Evolutionary conservation across 2,329 filamentous ascomycete species (phyloP), one percentile per base, ranked within the genome.

Genomic region (Stylonectria norvegica): DNA sequence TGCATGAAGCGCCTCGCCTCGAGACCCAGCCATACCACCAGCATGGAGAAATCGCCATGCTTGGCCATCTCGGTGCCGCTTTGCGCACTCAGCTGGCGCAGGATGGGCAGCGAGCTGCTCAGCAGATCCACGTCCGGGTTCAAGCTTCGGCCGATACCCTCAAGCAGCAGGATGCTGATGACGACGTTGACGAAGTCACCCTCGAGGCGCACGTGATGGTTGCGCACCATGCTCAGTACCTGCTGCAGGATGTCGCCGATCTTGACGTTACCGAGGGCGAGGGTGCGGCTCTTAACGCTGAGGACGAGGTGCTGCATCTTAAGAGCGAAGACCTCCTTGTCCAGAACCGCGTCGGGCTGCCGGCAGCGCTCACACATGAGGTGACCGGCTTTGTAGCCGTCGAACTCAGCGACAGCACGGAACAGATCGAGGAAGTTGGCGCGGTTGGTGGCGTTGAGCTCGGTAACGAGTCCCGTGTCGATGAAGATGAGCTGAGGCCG

Each of bases 151-250:
- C 93, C 93, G 57, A 97, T 98, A 5, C 93, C 93, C 62, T 98
- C 93, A 2, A 98, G 74, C 2, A 98, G 74, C 22, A 98, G 70
- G 38, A 97, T 96, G 44, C 89, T 95, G 43, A 98, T 85, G 20
- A 98, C 91, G 4, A 98, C 93, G 59, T 98, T 98, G 60, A 98
- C 89, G 60, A 97, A 98, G 62, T 98, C 93, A 7, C 93, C 93
- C 65, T 98, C 93, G 36, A 98, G 77, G 7, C 93, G 78, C 4
- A 98, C 93, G 60, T 98, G 93, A 62, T 98, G 93, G 8, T 74
- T 71, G 40, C 93, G 81, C 20, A 98, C 93, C 89, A 98, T 96
- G 43, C 76, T 76, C 31, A 98, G 72, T 0, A 97, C 93, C 54
- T 94, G 79, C 57, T 93, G 89, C 20, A 98, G 67, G 15, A 98